Evolutionary conservation across 2,329 filamentous ascomycete genomes (phyloP).

Genomic region (Colletotrichum sp.): DNA sequence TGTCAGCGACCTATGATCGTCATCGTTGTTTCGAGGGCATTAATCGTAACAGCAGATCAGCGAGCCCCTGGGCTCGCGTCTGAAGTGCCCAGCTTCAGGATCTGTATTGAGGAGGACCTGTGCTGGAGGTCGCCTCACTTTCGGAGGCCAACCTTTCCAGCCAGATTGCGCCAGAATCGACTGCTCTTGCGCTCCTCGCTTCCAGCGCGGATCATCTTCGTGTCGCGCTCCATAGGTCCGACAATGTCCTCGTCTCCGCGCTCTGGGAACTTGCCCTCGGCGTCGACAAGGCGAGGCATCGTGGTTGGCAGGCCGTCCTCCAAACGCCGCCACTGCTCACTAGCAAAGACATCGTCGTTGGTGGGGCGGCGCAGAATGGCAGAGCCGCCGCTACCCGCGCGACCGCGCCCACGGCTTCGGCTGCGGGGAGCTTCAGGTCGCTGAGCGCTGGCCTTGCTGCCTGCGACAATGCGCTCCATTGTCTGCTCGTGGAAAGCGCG

Average conservation of each 20-base stretch:
- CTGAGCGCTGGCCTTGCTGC: slow-evolving; percentile 35
- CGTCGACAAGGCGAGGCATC: slow-evolving; percentile 72
- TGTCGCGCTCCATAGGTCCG: slow-evolving; percentile 80
- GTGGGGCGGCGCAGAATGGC: slow-evolving; percentile 33
- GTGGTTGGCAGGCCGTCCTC: slow-evolving; percentile 65
- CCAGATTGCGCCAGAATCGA: slow-evolving; percentile 55
- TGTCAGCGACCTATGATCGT: background rate
- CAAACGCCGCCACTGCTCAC: slow-evolving; percentile 48
- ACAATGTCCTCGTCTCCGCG: slow-evolving; percentile 92
- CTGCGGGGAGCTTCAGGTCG: slow-evolving; percentile 36
- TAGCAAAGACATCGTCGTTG: slow-evolving; percentile 44
- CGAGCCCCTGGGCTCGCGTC: background rate
- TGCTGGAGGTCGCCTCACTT: slow-evolving; percentile 1
- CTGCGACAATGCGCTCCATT: slow-evolving; percentile 54
- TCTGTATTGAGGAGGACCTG: background rate
- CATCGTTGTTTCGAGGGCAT: slow-evolving; percentile 17
- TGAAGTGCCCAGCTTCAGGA: background rate
- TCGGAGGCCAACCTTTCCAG: slow-evolving; percentile 46
- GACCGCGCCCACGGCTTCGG: slow-evolving; percentile 43
- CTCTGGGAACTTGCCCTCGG: slow-evolving; percentile 84
- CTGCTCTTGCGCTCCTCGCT: slow-evolving; percentile 49
- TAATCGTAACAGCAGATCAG: slow-evolving; percentile 6
- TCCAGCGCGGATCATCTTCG: slow-evolving; percentile 53
- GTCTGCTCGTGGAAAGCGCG: slow-evolving; percentile 71
- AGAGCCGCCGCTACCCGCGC: slow-evolving; percentile 46